phyloP scores from a whole-genome alignment of 352 stramenopile genomes.

The Globisporangium orthogonon region DNA sequence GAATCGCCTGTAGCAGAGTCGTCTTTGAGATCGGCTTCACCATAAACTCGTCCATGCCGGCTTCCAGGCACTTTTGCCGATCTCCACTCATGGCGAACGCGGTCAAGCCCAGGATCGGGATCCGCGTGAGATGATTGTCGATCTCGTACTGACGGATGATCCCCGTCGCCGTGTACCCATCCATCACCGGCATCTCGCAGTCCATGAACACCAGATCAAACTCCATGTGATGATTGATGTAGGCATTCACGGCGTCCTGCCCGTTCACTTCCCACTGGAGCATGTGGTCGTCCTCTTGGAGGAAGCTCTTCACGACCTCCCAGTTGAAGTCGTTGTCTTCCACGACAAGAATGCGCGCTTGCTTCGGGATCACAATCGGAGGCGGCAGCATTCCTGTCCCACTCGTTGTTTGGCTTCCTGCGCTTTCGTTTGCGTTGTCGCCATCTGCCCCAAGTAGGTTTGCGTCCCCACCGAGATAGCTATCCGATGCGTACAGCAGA shows the following conservation, averaged over 20 bases:
- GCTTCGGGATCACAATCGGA: conserved; percentile 35
- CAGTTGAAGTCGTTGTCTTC: conserved; percentile 82
- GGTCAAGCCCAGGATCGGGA: conserved; percentile 58
- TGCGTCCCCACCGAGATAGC: conserved; percentile 33
- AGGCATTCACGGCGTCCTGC: conserved; percentile 54
- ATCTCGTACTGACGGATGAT: conserved; percentile 55
- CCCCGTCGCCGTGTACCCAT: conserved; percentile 64
- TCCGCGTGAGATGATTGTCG: conserved; percentile 56
- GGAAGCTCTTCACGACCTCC: conserved; percentile 73
- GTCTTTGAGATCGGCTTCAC: conserved; percentile 72
- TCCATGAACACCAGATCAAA: conserved; percentile 80
- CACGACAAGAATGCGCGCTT: conserved; percentile 60
- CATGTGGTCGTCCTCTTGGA: conserved; percentile 63
- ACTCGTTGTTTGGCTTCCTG: conserved; percentile 19
- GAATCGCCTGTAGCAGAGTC: conserved; percentile 52
- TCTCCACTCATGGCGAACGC: conserved; percentile 73
- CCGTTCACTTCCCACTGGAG: conserved; percentile 73
- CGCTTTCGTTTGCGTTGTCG: conserved; percentile 36
- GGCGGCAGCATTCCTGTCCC: conserved; percentile 15
- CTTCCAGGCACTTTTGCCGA: conserved; percentile 59
- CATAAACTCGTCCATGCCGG: conserved; percentile 78
- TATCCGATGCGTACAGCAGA: conserved; percentile 41
- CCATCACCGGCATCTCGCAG: conserved; percentile 80
- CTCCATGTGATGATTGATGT: conserved; percentile 32
- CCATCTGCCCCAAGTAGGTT: background rate